Base-by-base conservation (phyloP, 371 early-diverging fungal genomes). In the Parasitella parasitica region DNA sequence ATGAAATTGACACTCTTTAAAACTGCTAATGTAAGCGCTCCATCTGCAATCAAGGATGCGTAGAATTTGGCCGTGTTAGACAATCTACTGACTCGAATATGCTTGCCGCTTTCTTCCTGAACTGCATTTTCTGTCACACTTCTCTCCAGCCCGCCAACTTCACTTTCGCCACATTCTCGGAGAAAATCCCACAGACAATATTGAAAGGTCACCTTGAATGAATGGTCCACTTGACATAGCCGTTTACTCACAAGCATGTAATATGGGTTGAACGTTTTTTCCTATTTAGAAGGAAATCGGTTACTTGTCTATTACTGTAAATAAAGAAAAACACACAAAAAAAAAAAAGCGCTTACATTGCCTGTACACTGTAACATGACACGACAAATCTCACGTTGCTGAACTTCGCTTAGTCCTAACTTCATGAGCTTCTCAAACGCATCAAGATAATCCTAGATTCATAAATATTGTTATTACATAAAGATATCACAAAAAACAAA, bases 161-260 rank as follows among this genome's bases (percentile, higher is more conserved):
- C 90, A 18, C 68, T 70, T 57, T 91, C 91, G 36, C 94, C 94
- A 63, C 89, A 75, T 66, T 89, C 90, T 39, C 92, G 78, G 52
- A 93, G 64, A 64, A 91, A 87, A 74, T 98, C 98, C 98, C 98
- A 98, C 26, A 98, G 82, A 22, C 90, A 86, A 67, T 92, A 98
- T 82, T 96, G 95, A 71, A 94, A 91, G 3, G 98, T 98, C 59
- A 97, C 87, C 76, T 90, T 91, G 79, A 88, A 92, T 11, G 90
- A 87, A 73, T 91, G 90, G 56, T 87, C 84, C 27, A 83, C 77
- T 35, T 80, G 75, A 73, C 94, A 94, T 51, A 98, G 75, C 54
- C 87, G 76, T 43, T 89, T 80, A 11, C 90, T 91, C 3, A 97
- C 91, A 39, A 94, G 83, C 53, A 92, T 86, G 63, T 98, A 98